Evolutionary conservation across 371 early-diverging fungal genomes (phyloP).

Genomic region (Mortierella sp.): DNA sequence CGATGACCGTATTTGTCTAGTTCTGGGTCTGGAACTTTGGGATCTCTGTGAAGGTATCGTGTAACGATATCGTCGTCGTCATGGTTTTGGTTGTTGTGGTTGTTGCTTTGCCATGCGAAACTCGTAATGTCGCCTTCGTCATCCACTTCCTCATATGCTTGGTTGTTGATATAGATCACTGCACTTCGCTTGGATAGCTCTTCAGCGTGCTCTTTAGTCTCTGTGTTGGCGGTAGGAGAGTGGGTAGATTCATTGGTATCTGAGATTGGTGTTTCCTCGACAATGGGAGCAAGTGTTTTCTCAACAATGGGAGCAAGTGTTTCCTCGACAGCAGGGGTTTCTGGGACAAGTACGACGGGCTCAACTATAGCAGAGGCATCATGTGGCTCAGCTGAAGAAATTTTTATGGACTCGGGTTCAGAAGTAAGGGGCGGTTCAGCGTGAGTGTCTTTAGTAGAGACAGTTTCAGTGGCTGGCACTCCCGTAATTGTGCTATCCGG

Average conservation of each 20-base stretch:
- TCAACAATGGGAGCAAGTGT: too few relatives aligned
- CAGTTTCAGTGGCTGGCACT: too few relatives aligned
- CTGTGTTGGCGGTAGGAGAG: not conserved
- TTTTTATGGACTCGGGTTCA: too few relatives aligned
- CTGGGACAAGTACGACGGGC: too few relatives aligned
- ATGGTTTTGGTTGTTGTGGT: not conserved
- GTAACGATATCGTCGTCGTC: slow-evolving; percentile 11
- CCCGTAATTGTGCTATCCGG: too few relatives aligned
- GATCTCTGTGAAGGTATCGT: slow-evolving; percentile 6
- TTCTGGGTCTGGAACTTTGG: not conserved
- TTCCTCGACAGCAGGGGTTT: too few relatives aligned
- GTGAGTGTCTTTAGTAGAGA: too few relatives aligned
- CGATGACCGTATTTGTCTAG: not conserved
- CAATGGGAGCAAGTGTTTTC: too few relatives aligned
- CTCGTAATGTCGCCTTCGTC: not conserved
- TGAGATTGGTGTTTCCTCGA: not conserved
- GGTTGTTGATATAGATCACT: slow-evolving; percentile 12
- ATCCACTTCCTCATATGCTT: not conserved
- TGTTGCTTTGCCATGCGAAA: not conserved
- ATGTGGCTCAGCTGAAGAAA: too few relatives aligned
- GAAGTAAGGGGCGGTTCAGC: too few relatives aligned
- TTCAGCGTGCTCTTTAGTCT: not conserved
- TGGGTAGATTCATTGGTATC: not conserved
- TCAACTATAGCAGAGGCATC: too few relatives aligned
- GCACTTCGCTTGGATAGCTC: not conserved